phyloP scores from a whole-genome alignment of 768 basidiomycete genomes.

The Mycena filopes region DNA sequence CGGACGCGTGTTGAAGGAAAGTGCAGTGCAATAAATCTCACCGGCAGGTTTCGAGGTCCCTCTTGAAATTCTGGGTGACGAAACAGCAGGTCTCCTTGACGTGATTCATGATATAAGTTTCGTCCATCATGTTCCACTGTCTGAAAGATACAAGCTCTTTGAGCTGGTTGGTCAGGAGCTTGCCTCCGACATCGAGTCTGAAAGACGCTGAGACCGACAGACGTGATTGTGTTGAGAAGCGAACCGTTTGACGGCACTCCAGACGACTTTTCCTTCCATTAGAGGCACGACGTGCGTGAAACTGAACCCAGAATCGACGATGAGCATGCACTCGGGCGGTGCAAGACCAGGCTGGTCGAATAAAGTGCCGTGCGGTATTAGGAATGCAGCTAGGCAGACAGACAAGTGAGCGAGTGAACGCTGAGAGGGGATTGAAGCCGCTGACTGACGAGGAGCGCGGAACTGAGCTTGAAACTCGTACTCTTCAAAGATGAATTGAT shows the following conservation, averaged over 20 bases:
- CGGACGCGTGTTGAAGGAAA: constrained; percentile 23
- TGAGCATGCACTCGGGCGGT: constrained; percentile 80
- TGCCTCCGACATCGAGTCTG: constrained; percentile 95
- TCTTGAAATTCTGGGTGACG: constrained; percentile 76
- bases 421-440: constrained; percentile 9
- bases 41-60: constrained; percentile 84
- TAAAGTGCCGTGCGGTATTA: constrained; percentile 80
- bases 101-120: constrained; percentile 93
- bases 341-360: constrained; percentile 62
- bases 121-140: constrained; percentile 99
- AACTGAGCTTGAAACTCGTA: constrained; percentile 91
- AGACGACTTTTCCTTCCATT: constrained; percentile 76
- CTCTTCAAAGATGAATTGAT: constrained; percentile 96
- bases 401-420: constrained; percentile 33
- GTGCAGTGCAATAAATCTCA: constrained; percentile 48
- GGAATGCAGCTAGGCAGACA: constrained; percentile 70
- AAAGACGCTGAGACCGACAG: neutral
- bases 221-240: constrained; percentile 29
- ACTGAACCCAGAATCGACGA: constrained; percentile 94
- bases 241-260: constrained; percentile 86
- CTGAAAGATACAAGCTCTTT: constrained; percentile 94
- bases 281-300: constrained; percentile 94
- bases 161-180: constrained; percentile 93
- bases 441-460: constrained; percentile 86
- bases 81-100: constrained; percentile 94